Percentiles rank a stretch among this genome's conserved stretches.
Evolutionary conservation across 2,329 filamentous ascomycete genomes (phyloP).

Genomic region (Epicoccum sorghinum): DNA sequence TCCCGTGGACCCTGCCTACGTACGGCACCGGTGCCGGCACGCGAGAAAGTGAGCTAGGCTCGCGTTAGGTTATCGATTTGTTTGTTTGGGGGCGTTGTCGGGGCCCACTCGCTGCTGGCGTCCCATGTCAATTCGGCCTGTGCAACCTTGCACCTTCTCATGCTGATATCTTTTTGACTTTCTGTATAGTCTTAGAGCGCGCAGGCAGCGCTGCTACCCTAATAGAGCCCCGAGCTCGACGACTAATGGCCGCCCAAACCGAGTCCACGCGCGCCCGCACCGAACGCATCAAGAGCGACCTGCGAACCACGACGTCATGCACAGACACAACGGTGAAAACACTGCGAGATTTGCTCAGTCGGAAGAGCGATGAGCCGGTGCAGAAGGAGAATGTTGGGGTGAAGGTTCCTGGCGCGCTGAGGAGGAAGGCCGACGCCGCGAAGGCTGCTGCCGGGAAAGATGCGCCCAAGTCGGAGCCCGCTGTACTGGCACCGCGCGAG

Average conservation of each 20-base stretch:
- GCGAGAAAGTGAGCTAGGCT: not conserved
- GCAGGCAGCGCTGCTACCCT: conserved; percentile 15
- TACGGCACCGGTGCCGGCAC: no score
- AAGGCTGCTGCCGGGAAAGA: conserved; percentile 38
- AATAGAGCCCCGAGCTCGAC: conserved; percentile 16
- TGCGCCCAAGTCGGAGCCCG: conserved; percentile 44
- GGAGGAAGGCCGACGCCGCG: conserved; percentile 41
- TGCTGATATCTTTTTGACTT: conserved; percentile 11
- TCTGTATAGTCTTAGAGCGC: conserved; percentile 13
- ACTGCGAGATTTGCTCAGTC: conserved; percentile 54
- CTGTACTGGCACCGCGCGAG: conserved; percentile 61
- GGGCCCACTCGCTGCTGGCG: not conserved
- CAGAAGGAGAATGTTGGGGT: conserved; percentile 42
- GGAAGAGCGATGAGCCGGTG: conserved; percentile 40
- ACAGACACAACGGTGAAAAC: conserved; percentile 53
- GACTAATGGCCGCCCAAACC: conserved; percentile 37
- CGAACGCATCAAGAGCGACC: conserved; percentile 56
- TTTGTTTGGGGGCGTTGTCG: conserved; percentile 10
- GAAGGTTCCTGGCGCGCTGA: conserved; percentile 33
- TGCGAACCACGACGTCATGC: conserved; percentile 57
- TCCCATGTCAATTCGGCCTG: conserved; percentile 5
- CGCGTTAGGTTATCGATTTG: conserved; percentile 15
- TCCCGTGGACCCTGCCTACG: conserved; percentile 1
- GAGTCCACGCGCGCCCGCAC: conserved; percentile 52
- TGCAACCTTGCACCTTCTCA: conserved; percentile 9